Evolutionary conservation across 768 basidiomycete species (phyloP), one percentile per base, ranked within the genome.

Genomic region (Amanita pseudoporphyria): DNA sequence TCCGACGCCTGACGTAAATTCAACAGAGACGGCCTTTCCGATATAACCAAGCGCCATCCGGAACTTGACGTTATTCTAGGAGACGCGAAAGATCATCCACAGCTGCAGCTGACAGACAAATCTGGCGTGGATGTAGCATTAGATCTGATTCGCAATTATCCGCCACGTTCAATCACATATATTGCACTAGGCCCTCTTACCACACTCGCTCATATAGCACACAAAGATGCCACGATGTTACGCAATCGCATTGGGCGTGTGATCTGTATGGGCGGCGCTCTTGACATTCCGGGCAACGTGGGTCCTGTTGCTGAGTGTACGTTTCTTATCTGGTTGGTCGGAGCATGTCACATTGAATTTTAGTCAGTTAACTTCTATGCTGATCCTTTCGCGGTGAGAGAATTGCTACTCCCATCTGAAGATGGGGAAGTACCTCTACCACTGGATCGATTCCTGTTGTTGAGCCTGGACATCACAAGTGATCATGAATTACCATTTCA

Each of bases 241-340:
- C 64, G 66, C 6, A 64, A 74, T 10, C 77, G 77, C 37, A 76
- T 90, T 24, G 87, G 82, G 4, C 74, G 82, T n/a, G 68, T 97
- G 6, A 67, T 93, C 18, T 83, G 81, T 62, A 95, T 97, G 91
- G 93, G 93, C n/a, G 93, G 91, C 12, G 86, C 91, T 2, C 62
- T 97, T 19, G 90, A 94, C 55, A 87, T 90, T 28, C 90, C 93
- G 0, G 93, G 93, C 2, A 97, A 95, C 56, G 85, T 82, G 0
- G 79, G 73, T 21, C 79, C 90, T 6, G 72, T 78, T 3, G 85
- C 91, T 51, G 93, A 96, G 64, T 95, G 92, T 88, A 65, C 64
- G 80, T 62, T 5, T 4, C 13, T 7, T 40, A 7, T 33, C 7
- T 30, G 6, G 18, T 10, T 14, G 19, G 2, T 16, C 26, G 14